Evolutionary conservation across 192 early-diverging fungal species (phyloP).

Genomic region (Coemansia sp.): DNA sequence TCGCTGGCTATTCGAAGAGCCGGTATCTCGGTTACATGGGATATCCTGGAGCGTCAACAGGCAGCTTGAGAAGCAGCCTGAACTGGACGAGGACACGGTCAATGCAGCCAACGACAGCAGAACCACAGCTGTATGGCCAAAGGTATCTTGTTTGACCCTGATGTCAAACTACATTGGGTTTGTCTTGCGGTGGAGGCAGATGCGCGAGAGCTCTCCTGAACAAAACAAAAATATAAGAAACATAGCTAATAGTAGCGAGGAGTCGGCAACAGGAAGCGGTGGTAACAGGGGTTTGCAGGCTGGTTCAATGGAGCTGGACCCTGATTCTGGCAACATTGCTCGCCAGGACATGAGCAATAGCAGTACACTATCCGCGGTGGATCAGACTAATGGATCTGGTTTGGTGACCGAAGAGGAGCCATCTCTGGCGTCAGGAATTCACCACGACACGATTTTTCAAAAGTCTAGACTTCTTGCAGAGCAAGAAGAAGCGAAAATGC

Average conservation of each 20-base stretch:
- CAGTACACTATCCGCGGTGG: no score
- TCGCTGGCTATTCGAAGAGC: constrained; percentile 24
- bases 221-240: background rate
- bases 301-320: background rate
- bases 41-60: constrained; percentile 22
- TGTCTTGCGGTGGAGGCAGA: constrained; percentile 35
- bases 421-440: background rate
- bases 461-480: constrained; percentile 19
- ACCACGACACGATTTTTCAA: constrained; percentile 24
- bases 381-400: background rate
- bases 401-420: background rate
- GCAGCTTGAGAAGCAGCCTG: constrained; percentile 44
- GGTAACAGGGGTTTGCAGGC: background rate
- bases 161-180: constrained; percentile 35
- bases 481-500: background rate
- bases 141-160: constrained; percentile 23
- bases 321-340: no score
- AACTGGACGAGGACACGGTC: constrained; percentile 14
- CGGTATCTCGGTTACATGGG: constrained; percentile 1
- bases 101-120: background rate
- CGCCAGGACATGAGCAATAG: no score
- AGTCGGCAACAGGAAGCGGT: background rate
- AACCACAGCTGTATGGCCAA: constrained; percentile 11
- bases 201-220: background rate
- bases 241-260: background rate